A percentile compares a stretch with the other conserved stretches of the same genome.
phyloP scores from a whole-genome alignment of 1,284 basidiomycete genomes.

The Schizopora paradoxa region DNA sequence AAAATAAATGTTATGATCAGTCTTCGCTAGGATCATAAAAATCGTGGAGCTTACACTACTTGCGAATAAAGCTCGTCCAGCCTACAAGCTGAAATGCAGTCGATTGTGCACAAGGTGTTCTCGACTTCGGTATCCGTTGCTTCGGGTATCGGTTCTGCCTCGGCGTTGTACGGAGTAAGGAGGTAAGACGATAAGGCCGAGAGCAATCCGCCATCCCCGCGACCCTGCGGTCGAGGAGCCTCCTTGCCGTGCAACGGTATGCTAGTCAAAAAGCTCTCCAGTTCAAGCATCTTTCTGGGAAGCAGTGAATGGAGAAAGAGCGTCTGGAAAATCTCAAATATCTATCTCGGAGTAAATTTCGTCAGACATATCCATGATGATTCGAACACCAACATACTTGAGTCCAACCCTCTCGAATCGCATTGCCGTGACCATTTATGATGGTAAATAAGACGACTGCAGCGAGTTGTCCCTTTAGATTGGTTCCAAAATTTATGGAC shows the following conservation, averaged over 20 bases:
- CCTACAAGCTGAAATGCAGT: conserved; percentile 91
- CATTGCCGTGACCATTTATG: conserved; percentile 94
- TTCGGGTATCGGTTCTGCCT: conserved; percentile 71
- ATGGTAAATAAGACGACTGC: conserved; percentile 98
- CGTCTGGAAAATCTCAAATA: conserved; percentile 98
- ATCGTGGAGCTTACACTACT: conserved; percentile 60
- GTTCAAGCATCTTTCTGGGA: conserved; percentile 84
- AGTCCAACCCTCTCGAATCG: conserved; percentile 91
- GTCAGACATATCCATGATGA: conserved; percentile 7
- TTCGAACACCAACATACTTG: conserved; percentile 48
- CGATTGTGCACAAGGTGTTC: conserved; percentile 90
- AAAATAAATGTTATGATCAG: conserved; percentile 17
- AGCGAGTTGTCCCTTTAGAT: conserved; percentile 94
- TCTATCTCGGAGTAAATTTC: conserved; percentile 38
- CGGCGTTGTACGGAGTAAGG: conserved; percentile 85
- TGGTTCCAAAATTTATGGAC: conserved; percentile 91
- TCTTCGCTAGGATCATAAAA: too few species aligned
- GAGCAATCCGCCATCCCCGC: conserved; percentile 84
- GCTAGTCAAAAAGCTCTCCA: conserved; percentile 94
- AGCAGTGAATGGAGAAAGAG: conserved; percentile 92
- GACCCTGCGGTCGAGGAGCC: conserved; percentile 59
- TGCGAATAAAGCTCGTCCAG: conserved; percentile 93
- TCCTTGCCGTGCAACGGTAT: conserved; percentile 81
- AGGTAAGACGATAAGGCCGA: conserved; percentile 95
- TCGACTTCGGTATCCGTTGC: conserved; percentile 89